Base-by-base conservation (phyloP, 306 rosid species). In the Vigna radiata region DNA sequence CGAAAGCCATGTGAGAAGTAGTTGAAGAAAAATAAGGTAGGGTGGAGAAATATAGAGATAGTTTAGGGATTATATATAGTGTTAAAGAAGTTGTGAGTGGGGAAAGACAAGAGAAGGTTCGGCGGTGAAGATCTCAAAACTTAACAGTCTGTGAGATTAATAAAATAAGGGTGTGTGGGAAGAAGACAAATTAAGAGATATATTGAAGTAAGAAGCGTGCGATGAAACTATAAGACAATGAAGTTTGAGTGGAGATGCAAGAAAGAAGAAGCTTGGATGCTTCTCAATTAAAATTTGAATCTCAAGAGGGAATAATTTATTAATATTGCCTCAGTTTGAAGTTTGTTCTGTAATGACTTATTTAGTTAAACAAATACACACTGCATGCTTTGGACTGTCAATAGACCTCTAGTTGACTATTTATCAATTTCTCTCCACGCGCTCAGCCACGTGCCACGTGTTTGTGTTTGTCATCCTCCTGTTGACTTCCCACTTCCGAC, bases 401-500 rank as follows among this genome's bases (percentile, higher is more conserved):
- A 39, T 68, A 39, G 90, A 88, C 78, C 77, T 73, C 27, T 47
- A 53, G 82, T 88, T 90, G 90, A 85, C 83, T 84, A 82, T 66
- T 41, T 8, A 1, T 7, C 13, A 19, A 27, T 60, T 41, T 71
- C 44, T 25, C 75, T 72, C 56, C 81, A 75, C 77, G 75, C 77
- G 44, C 83, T 8, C 14, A 29, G 71, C 8, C 92, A 82, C 91
- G 87, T 88, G 89, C 67, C 79, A 79, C 83, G 31, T 77, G 68
- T 31, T 70, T 79, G 31, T 77, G 68, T 31, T 70, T 79, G 31
- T 78, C 74, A 44, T 68, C 55, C 47, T 29, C 72, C 2, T 16
- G 76, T 73, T 80, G 65, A 65, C 76, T 56, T 68, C 10, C 70
- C 70, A 14, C 0, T 31, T 14, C 70, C 52, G 16, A 56, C 79